Base-by-base conservation (phyloP, 2,329 filamentous ascomycete species). In the Colletotrichum magnum region DNA sequence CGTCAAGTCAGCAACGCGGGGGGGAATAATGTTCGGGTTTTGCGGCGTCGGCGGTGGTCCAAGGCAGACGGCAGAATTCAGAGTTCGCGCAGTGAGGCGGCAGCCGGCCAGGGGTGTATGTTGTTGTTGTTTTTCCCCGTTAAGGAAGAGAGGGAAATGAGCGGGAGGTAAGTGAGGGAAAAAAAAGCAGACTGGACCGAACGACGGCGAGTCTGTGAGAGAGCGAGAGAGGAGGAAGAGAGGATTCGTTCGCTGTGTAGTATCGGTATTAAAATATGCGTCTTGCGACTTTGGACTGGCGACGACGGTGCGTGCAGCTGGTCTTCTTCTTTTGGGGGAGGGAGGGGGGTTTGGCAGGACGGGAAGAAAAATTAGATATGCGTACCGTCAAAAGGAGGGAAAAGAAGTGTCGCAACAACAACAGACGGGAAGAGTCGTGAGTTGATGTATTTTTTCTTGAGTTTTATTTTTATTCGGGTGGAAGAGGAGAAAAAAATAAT, bases 151-250 rank as follows among this genome's bases (percentile, higher is more conserved):
- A 61, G 48, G 59, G 48, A 52, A 51, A 61, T 61, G 65, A 47
- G 57, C 66, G 72, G 70, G 68, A 70, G 73, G 39, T 24, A 24
- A 43, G 36, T n/a, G 45, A 73, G 69, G 68, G 63, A 64, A 71
- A 73, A 71, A 71, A 70, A 13, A 50, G 16, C 16, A 47, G 45
- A 47, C 45, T 58, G 47, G 58, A 62, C 50, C 50, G 48, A 62
- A 62, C 36, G 43, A 24, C 63, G 48, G 21, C 32, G 62, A 54
- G 56, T 32, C 24, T 36, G 32, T 36, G 32, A 36, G 32, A 36
- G 32, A 36, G 32, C 32, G 32, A 36, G 32, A 60, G 62, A 10
- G 36, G 39, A 43, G 32, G 32, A 43, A 21, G 32, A n/a, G 43
- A 32, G 57, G 26, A 12, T 47, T 24, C 43, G 45, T 47, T 47